Conservation (phyloP, 371 early-diverging fungal genomes). For the Mucor circinelloides region DNA sequence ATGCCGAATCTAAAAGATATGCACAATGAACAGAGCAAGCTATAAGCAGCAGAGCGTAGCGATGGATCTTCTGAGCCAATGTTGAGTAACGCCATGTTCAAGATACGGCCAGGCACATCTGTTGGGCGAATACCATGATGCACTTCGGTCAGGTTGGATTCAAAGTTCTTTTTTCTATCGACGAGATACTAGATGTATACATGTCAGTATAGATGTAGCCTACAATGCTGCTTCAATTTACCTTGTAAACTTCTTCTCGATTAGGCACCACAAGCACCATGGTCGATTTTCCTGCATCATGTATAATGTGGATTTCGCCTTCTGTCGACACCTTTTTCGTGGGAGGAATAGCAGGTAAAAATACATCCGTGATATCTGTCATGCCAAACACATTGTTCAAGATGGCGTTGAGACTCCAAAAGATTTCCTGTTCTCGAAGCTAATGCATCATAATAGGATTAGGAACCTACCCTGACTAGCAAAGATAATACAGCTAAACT, state of each 20-base stretch:
- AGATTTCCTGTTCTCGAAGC: constrained; percentile 58
- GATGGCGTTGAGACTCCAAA: constrained; percentile 66
- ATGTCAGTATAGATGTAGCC: neutral
- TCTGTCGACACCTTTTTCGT: constrained; percentile 44
- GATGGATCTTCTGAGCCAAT: constrained; percentile 76
- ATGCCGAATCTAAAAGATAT: constrained; percentile 78
- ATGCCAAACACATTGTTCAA: constrained; percentile 85
- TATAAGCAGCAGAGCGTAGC: constrained; percentile 81
- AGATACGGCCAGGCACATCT: constrained; percentile 87
- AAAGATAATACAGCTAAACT: neutral
- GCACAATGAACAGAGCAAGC: constrained; percentile 77
- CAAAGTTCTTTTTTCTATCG: constrained; percentile 63
- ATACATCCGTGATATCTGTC: constrained; percentile 76
- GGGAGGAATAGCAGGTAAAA: constrained; percentile 42
- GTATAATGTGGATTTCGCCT: constrained; percentile 72
- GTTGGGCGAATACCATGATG: constrained; percentile 77
- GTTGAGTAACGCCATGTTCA: constrained; percentile 91
- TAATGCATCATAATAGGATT: no score
- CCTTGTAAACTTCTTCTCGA: constrained; percentile 71
- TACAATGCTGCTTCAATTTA: constrained; percentile 7
- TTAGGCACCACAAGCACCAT: constrained; percentile 72
- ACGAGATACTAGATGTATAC: constrained; percentile 30
- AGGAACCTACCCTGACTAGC: no score
- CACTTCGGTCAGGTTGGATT: constrained; percentile 57
- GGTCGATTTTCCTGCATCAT: constrained; percentile 54